Percentiles rank a stretch among this genome's conserved stretches.
Conservation (phyloP, 805 yeast genomes). For the Wickerhamomyces chambardii region DNA sequence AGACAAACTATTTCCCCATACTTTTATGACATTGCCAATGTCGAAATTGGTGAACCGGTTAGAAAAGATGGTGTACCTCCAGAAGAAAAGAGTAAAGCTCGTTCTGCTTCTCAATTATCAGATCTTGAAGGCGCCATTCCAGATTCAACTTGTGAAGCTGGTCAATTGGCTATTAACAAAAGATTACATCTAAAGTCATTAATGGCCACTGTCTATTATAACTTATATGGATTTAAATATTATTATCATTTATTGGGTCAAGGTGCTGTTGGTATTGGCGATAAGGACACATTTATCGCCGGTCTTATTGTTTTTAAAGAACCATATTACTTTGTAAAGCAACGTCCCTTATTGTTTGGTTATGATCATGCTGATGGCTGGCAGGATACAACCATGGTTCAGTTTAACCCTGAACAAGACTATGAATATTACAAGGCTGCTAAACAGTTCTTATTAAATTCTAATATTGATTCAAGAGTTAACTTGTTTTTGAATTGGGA, state of each 20-base stretch:
- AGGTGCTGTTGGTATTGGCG: conserved; percentile 75
- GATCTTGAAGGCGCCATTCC: conserved; percentile 59
- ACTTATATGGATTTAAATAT: conserved; percentile 55
- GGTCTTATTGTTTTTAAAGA: conserved; percentile 17
- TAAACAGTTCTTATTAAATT: conserved; percentile 8
- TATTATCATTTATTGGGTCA: conserved; percentile 67
- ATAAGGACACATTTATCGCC: conserved; percentile 61
- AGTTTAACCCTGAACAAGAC: conserved; percentile 18
- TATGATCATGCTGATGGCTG: conserved; percentile 14
- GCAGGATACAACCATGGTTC: conserved; percentile 21
- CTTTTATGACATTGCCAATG: conserved; percentile 42
- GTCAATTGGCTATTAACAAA: conserved; percentile 59
- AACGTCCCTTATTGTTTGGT: conserved; percentile 16
- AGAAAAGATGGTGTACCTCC: conserved; percentile 25
- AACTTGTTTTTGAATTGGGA: conserved; percentile 15
- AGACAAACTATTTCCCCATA: conserved; percentile 56
- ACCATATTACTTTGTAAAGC: conserved; percentile 15
- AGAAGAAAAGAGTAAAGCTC: conserved; percentile 35
- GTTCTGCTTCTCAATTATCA: conserved; percentile 31
- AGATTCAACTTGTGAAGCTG: conserved; percentile 66
- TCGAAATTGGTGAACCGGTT: conserved; percentile 28
- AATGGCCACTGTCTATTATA: conserved; percentile 55
- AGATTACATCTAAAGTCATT: conserved; percentile 48
- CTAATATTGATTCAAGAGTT: conserved; percentile 13
- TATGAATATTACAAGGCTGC: conserved; percentile 14